A percentile compares a stretch with the other conserved stretches of the same genome.
Conservation (phyloP, 2,329 filamentous ascomycete genomes). For the Calonectria pseudoturangicola region DNA sequence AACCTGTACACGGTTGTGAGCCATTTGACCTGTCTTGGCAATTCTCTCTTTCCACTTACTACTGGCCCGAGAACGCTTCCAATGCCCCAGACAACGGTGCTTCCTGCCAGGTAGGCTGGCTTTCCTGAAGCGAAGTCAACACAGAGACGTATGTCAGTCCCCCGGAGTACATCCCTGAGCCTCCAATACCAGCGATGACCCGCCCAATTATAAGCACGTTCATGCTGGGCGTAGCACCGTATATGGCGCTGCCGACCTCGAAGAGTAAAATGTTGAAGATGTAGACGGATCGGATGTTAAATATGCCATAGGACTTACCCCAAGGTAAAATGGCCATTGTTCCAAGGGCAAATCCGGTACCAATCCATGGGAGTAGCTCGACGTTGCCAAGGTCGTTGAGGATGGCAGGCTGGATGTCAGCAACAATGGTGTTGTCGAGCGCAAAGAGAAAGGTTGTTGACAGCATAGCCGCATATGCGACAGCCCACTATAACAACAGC, state of each 20-base stretch:
- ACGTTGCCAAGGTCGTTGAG: slow-evolving; percentile 16
- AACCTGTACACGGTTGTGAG: slow-evolving; percentile 45
- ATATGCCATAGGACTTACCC: slow-evolving; percentile 44
- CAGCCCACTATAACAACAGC: neutral
- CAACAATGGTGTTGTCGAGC: slow-evolving; percentile 24
- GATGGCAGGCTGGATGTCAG: slow-evolving; percentile 18
- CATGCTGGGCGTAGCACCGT: slow-evolving; percentile 63
- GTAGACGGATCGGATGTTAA: slow-evolving; percentile 49
- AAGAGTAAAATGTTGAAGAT: slow-evolving; percentile 48
- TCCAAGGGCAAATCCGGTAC: slow-evolving; percentile 21
- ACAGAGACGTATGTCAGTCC: slow-evolving; percentile 39
- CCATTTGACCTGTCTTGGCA: neutral
- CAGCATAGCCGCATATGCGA: neutral
- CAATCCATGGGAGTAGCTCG: slow-evolving; percentile 28
- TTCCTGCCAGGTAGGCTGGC: slow-evolving; percentile 27
- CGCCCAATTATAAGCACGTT: slow-evolving; percentile 67
- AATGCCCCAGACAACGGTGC: slow-evolving; percentile 59
- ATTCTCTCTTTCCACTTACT: neutral
- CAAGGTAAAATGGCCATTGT: slow-evolving; percentile 32
- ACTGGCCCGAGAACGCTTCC: slow-evolving; percentile 65
- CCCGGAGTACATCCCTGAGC: slow-evolving; percentile 56
- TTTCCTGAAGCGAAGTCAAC: neutral
- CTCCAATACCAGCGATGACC: slow-evolving; percentile 64
- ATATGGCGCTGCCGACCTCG: slow-evolving; percentile 57
- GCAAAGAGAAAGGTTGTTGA: neutral